These are phyloP conservation scores for Gossypium stocksii DNA, from an alignment of 345 rosid genomes.

Conservation along the genomic window DNA sequence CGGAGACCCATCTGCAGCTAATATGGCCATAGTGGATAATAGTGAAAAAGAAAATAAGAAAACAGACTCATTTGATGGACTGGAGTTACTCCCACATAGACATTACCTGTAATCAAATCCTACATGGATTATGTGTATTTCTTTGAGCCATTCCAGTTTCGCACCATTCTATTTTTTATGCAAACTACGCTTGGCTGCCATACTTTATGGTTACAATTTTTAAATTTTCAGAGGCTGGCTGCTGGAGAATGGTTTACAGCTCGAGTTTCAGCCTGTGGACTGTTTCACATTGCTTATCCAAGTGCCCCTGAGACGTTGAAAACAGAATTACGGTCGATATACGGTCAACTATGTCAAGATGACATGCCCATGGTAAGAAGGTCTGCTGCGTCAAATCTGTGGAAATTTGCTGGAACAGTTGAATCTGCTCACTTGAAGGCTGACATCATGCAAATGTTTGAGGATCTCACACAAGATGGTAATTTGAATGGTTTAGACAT, in stretches of 20 bases:
- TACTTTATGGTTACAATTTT: neutral
- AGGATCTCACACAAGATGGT: constrained; percentile 97
- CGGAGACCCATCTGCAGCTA: no score
- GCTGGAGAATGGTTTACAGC: constrained; percentile 99
- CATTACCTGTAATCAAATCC: no score
- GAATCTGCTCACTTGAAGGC: constrained; percentile 75
- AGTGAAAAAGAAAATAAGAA: no score
- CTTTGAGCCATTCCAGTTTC: no score
- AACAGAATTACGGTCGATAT: constrained; percentile 64
- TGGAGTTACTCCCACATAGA: no score
- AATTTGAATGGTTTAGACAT: constrained; percentile 18
- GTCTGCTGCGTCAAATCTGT: constrained; percentile 89
- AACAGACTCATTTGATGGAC: no score
- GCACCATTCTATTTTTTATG: neutral
- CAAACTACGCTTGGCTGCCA: neutral
- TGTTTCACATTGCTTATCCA: constrained; percentile 86
- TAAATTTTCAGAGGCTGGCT: constrained; percentile 68
- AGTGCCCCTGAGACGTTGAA: constrained; percentile 74
- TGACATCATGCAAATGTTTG: constrained; percentile 85
- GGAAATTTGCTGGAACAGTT: constrained; percentile 96
- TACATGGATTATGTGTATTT: no score
- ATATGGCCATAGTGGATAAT: no score
- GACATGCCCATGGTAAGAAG: constrained; percentile 99
- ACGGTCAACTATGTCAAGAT: constrained; percentile 85
- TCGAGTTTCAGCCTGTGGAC: constrained; percentile 91